Base-by-base conservation (phyloP, 257 asterid species). In the Mitragyna speciosa region DNA sequence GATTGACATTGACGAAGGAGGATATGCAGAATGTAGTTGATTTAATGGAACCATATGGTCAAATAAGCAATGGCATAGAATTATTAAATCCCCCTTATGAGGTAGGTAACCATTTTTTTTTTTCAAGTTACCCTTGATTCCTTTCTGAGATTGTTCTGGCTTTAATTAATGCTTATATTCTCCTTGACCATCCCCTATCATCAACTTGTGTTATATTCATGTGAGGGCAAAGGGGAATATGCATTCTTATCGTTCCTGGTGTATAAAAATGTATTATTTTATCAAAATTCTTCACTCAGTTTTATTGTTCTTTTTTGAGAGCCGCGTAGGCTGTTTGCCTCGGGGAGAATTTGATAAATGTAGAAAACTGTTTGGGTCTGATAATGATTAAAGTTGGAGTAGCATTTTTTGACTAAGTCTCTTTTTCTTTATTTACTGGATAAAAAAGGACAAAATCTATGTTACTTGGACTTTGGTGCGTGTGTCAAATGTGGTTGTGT, bases 21-120 rank as follows among this genome's bases (percentile, higher is more conserved):
- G 98, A 96, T 86, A 78, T 96, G 84, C 93, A 92, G 80, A 87
- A 87, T 86, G 98, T 94, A 80, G 99, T 94, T 84, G 96, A 96
- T 72, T 87, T 89, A 76, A 94, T 96, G 99, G 99, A 96, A 85
- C 99, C 99, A 61, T 92, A 92, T 86, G 98, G 99, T 83, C 93
- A 90, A 87, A 90, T 94, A 80, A 90, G 69, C 87, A 92, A 87
- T 64, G 99, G 97, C 54, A 90, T 90, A 66, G 99, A 96, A 86
- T 75, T 89, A 80, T 82, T 90, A 74, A 94, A 88, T 86, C 99
- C 99, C 69, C 96, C 97, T 81, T 85, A 89, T 78, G 94, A 93
- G 84, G 99, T 95, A 84, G 87, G 97, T 78, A 49, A 51, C 78
- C 79, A 24, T 81, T 26, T 83, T 36, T 16, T 68, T n/a, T n/a